Evolutionary conservation across 1,284 basidiomycete genomes (phyloP).

Genomic region (Lentinula novae-zelandiae): DNA sequence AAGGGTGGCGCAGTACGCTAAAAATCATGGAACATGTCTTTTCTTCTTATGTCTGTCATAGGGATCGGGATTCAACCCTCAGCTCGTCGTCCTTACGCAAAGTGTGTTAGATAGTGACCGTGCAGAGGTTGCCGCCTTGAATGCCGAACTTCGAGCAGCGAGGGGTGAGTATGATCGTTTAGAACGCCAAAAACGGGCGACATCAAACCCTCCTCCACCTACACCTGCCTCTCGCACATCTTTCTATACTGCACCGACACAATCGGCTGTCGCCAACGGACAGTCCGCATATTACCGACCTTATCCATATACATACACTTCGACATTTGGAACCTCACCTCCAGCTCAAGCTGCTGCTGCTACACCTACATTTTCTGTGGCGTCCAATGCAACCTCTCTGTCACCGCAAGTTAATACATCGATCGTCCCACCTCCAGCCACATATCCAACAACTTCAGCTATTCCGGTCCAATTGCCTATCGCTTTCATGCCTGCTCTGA

Average conservation of each 20-base stretch:
- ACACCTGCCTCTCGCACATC: constrained; percentile 13
- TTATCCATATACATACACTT: constrained; percentile 36
- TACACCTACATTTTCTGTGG: background rate
- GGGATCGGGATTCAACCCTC: constrained; percentile 56
- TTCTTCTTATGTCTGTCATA: constrained; percentile 24
- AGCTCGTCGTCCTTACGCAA: constrained; percentile 60
- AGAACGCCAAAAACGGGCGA: constrained; percentile 59
- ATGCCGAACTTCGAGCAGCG: constrained; percentile 55
- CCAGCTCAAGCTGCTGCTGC: background rate
- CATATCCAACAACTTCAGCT: constrained; percentile 34
- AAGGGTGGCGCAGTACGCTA: constrained; percentile 53
- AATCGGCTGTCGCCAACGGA: constrained; percentile 12
- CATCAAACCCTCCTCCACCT: constrained; percentile 29
- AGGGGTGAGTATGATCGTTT: constrained; percentile 62
- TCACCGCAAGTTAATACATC: background rate
- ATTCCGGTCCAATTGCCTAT: constrained; percentile 75
- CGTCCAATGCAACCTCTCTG: background rate
- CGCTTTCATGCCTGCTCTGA: constrained; percentile 62
- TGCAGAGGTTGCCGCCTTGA: constrained; percentile 50
- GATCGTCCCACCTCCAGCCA: background rate
- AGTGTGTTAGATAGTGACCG: constrained; percentile 62
- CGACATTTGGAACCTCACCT: constrained; percentile 18
- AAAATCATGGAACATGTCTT: background rate
- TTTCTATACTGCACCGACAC: constrained; percentile 12
- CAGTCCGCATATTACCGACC: constrained; percentile 27